These are phyloP conservation scores for Leccinum sublutescens DNA, from an alignment of 768 basidiomycete species.

Conservation along the genomic window DNA sequence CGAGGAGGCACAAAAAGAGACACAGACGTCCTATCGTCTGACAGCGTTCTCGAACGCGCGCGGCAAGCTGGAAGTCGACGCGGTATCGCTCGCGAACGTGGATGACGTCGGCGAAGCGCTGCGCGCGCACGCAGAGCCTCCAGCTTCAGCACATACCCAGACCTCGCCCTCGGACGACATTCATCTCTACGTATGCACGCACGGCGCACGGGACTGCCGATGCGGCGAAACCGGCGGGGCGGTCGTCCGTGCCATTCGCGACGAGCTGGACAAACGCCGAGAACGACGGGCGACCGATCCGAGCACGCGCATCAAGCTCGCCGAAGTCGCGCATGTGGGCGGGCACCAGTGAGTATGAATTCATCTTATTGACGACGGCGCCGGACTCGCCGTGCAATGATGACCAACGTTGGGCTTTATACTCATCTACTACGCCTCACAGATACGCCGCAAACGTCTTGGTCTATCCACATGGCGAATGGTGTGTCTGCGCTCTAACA, in stretches of 20 bases:
- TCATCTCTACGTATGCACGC: conserved; percentile 73
- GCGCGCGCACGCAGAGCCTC: conserved; percentile 31
- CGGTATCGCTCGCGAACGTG: conserved; percentile 48
- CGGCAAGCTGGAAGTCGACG: conserved; percentile 50
- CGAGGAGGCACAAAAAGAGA: conserved; percentile 6
- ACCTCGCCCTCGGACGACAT: conserved; percentile 23
- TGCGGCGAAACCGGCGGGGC: conserved; percentile 66
- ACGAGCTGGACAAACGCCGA: conserved; percentile 46
- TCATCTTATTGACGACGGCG: background rate
- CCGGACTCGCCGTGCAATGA: background rate
- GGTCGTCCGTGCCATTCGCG: conserved; percentile 51
- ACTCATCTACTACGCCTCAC: background rate
- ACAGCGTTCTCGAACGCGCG: conserved; percentile 52
- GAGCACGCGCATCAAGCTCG: conserved; percentile 43
- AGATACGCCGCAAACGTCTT: conserved; percentile 51
- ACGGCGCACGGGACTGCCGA: conserved; percentile 74
- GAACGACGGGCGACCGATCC: conserved; percentile 25
- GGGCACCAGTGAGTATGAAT: conserved; percentile 67
- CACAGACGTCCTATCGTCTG: conserved; percentile 32
- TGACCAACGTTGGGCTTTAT: background rate
- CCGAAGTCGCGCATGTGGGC: conserved; percentile 76
- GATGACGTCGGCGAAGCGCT: conserved; percentile 42
- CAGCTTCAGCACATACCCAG: conserved; percentile 9
- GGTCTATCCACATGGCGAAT: conserved; percentile 70
- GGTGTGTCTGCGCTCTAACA: conserved; percentile 41